Evolutionary conservation across 1,284 basidiomycete species (phyloP), one percentile per base, ranked within the genome.

Genomic region (Sanghuangporus baumii): DNA sequence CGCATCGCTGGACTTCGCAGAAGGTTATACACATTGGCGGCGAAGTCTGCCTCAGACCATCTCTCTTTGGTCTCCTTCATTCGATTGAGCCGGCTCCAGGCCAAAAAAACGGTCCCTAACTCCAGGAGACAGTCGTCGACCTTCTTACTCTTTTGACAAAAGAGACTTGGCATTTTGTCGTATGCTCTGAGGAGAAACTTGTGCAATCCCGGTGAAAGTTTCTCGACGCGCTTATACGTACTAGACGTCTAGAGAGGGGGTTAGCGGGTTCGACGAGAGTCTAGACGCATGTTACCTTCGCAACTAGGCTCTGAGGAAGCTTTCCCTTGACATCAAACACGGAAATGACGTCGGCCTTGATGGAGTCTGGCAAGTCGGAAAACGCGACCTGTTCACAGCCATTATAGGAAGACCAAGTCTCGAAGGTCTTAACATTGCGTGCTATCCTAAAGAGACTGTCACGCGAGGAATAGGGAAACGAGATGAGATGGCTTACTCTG

Each of bases 1-100:
- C 67, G 70, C 7, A 82, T 68, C 0, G 80, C 61, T 8, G 56
- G 73, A 55, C 74, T 78, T 26, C 83, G 78, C 46, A 85, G 73
- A 20, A 78, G 68, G 61, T 79, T 78, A 64, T 85, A 84, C 80
- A 85, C 81, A 61, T 81, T 81, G 12, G 77, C 75, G n/a, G 77
- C 80, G 64, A 77, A 84, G 64, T 84, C 83, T 0, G 80, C 80
- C 67, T 85, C 84, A 2, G 80, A 82, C 72, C 77, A 81, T 65
- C 74, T 79, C 61, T 79, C 77, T 20, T 75, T 75, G 2, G 77
- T 76, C 6, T 70, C 69, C 23, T 72, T 74, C 80, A 84, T 80
- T 62, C 69, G 71, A 6, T 69, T 68, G 2, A 84, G 73, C 38
- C 74, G 73, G 34, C 75, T 73, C 79, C 80, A 83, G 2, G 81